Conservation (phyloP, 2,329 filamentous ascomycete species). For the Orbilia blumenaviensis region DNA sequence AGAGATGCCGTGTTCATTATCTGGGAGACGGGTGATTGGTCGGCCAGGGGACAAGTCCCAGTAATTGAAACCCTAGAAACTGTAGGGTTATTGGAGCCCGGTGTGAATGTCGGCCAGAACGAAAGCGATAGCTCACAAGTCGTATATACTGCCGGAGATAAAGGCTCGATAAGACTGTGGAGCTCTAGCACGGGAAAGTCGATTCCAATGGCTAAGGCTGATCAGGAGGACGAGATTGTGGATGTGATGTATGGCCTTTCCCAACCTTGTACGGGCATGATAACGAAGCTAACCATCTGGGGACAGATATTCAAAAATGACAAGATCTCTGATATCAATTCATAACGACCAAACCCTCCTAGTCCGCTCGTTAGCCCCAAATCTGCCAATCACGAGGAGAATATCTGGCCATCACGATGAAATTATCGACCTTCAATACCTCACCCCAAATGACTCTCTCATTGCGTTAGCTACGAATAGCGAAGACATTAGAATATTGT, state of each 20-base stretch:
- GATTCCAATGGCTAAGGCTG: slow-evolving; percentile 72
- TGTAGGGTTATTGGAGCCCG: slow-evolving; percentile 78
- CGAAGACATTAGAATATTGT: slow-evolving; percentile 89
- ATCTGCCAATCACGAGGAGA: slow-evolving; percentile 72
- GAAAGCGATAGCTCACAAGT: slow-evolving; percentile 50
- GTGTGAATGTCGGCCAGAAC: slow-evolving; percentile 67
- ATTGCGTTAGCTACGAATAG: slow-evolving; percentile 94
- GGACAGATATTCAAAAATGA: slow-evolving; percentile 56
- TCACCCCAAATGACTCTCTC: slow-evolving; percentile 80
- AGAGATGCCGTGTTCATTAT: slow-evolving; percentile 93
- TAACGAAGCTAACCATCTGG: slow-evolving; percentile 1
- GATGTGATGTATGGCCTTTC: slow-evolving; percentile 67
- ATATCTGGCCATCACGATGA: slow-evolving; percentile 98
- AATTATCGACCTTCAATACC: slow-evolving; percentile 90
- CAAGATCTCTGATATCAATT: slow-evolving; percentile 74
- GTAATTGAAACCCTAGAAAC: slow-evolving; percentile 86
- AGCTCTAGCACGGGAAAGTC: slow-evolving; percentile 79
- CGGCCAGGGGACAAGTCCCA: slow-evolving; percentile 79
- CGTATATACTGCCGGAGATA: slow-evolving; percentile 80
- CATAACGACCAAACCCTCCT: slow-evolving; percentile 89
- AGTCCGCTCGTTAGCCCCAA: slow-evolving; percentile 72
- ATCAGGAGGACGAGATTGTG: slow-evolving; percentile 73
- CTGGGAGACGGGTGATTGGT: slow-evolving; percentile 90
- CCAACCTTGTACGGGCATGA: not conserved
- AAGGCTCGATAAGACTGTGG: slow-evolving; percentile 85